Percentiles rank a stretch among this genome's conserved stretches.
These are phyloP conservation scores for Globomyces sp. DNA, from an alignment of 371 early-diverging fungal species.

Conservation along the genomic window DNA sequence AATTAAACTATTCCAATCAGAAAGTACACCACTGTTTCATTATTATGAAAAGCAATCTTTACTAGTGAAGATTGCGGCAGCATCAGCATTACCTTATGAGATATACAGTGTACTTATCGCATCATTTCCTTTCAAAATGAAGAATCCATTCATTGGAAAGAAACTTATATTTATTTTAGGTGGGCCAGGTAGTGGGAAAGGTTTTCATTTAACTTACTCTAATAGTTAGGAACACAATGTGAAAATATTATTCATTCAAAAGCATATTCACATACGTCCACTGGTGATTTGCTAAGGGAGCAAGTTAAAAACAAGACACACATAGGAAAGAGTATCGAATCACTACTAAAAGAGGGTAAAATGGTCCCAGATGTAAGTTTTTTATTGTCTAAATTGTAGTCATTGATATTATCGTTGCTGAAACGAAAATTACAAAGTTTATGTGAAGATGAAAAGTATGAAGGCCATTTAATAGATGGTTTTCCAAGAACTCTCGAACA, in stretches of 20 bases:
- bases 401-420: slow-evolving; percentile 21
- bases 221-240: slow-evolving; percentile 66
- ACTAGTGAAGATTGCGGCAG: slow-evolving; percentile 30
- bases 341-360: slow-evolving; percentile 52
- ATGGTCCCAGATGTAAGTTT: slow-evolving; percentile 46
- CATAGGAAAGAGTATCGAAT: slow-evolving; percentile 42
- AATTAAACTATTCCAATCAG: slow-evolving; percentile 45
- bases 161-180: slow-evolving; percentile 49
- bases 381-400: slow-evolving; percentile 20
- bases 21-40: slow-evolving; percentile 57
- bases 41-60: slow-evolving; percentile 39
- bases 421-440: slow-evolving; percentile 8
- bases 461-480: slow-evolving; percentile 15
- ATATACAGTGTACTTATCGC: slow-evolving; percentile 24
- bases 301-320: slow-evolving; percentile 50
- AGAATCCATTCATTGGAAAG: slow-evolving; percentile 26
- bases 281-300: slow-evolving; percentile 68
- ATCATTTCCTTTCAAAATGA: slow-evolving; percentile 9
- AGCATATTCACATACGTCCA: slow-evolving; percentile 56
- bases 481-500: slow-evolving; percentile 17
- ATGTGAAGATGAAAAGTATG: not conserved
- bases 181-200: slow-evolving; percentile 61
- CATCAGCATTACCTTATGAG: slow-evolving; percentile 25
- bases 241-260: slow-evolving; percentile 47
- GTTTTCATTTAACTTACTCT: not conserved